phyloP scores from a whole-genome alignment of 2,329 filamentous ascomycete species.

The Ophiostoma himal-ulmi region DNA sequence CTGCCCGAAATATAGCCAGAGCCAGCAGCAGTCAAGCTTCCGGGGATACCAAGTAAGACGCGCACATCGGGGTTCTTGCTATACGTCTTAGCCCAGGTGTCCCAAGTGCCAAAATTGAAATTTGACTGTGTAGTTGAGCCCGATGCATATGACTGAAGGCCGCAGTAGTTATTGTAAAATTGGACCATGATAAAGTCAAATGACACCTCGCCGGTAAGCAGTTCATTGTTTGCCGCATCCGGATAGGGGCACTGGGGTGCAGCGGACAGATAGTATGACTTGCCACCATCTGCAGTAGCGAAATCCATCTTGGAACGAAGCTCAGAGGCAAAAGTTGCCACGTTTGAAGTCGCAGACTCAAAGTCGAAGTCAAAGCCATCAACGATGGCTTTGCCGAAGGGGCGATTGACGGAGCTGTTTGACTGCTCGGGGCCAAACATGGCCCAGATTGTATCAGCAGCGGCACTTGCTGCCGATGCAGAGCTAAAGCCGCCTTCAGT shows the following conservation, averaged over 20 bases:
- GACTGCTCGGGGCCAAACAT: conserved; percentile 58
- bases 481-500: conserved; percentile 60
- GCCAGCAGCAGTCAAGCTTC: conserved; percentile 45
- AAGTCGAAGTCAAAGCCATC: conserved; percentile 77
- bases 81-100: conserved; percentile 55
- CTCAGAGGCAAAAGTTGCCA: conserved; percentile 53
- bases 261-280: conserved; percentile 55
- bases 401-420: conserved; percentile 47
- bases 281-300: conserved; percentile 42
- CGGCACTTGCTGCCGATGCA: conserved; percentile 44
- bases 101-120: conserved; percentile 60
- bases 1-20: conserved; percentile 48
- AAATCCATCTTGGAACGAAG: conserved; percentile 52
- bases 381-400: conserved; percentile 59
- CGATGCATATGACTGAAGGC: conserved; percentile 45
- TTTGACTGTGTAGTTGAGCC: conserved; percentile 43
- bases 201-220: conserved; percentile 48
- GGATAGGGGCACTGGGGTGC: conserved; percentile 65
- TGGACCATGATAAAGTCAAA: conserved; percentile 60
- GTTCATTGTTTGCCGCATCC: conserved; percentile 52
- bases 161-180: conserved; percentile 67
- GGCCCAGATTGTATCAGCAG: conserved; percentile 61
- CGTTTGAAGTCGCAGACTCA: conserved; percentile 55
- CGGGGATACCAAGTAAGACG: conserved; percentile 57
- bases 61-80: conserved; percentile 56